Base-by-base conservation (phyloP, 2,329 filamentous ascomycete species). In the Cercospora beticola region DNA sequence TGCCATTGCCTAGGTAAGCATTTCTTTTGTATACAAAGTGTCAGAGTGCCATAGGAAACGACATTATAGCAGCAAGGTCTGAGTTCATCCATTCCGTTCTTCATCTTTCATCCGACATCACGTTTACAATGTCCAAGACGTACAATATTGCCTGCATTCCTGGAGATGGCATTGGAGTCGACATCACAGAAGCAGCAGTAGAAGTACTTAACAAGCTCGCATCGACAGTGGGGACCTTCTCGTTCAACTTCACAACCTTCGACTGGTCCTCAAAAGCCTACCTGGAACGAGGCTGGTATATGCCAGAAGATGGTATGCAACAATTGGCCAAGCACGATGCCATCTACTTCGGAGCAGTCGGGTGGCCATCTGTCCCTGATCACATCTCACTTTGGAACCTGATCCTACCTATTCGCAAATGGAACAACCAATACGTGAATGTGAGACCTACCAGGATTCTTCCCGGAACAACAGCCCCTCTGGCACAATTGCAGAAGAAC, bases 351-450 rank as follows among this genome's bases (percentile, higher is more conserved):
- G 87, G 87, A 10, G 85, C 86, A 2, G 87, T 89, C 1, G 87
- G 87, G 16, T 86, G 82, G 74, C 86, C 86, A 83, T 83, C 88
- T 62, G 87, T 91, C 0, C 88, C 89, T 0, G 89, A 91, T 71
- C 86, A 88, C 68, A 83, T 87, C 65, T 86, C 87, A 0, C 85
- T 92, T 1, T 91, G 89, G 89, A 85, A 85, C 7, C 84, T 90
- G 33, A 86, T 90, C 56, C 81, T 92, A 7, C 88, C 88, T 18
- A 90, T 92, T 74, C 86, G 89, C 43, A 87, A 90, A 62, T 84
- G 87, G 43, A 83, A 91, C 57, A 88, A 90, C 69, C 88, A 91
- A 74, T 91, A 90, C 74, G 85, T 90, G 71, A 92, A 91, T 71
- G 84, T 91, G 0, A 84, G 89, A 0, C 90, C 78, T 0, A 83